Evolutionary conservation across 2,329 filamentous ascomycete genomes (phyloP).

Genomic region (Fonsecaea nubica): DNA sequence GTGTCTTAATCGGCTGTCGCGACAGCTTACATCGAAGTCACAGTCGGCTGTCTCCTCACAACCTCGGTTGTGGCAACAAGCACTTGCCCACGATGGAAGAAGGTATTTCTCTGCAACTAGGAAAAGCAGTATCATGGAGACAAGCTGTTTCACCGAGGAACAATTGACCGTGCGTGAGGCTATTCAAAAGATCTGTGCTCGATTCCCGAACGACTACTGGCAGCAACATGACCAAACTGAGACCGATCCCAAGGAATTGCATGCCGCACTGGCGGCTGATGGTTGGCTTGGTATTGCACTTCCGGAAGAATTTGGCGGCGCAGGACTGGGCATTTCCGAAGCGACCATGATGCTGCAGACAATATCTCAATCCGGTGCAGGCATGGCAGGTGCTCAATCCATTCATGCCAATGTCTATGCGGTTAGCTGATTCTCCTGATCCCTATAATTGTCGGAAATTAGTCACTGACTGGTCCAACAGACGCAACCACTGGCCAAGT

Average conservation of each 20-base stretch:
- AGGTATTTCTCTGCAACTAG: constrained; percentile 30
- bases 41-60: constrained; percentile 8
- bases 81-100: not conserved
- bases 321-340: constrained; percentile 76
- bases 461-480: not conserved
- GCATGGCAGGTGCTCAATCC: constrained; percentile 73
- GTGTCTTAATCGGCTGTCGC: constrained; percentile 10
- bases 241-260: constrained; percentile 75
- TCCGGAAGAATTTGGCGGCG: constrained; percentile 75
- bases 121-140: constrained; percentile 66
- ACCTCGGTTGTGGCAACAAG: constrained; percentile 29
- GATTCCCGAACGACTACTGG: constrained; percentile 79
- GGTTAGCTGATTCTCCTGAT: not conserved
- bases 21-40: constrained; percentile 7
- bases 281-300: constrained; percentile 84
- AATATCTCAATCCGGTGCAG: constrained; percentile 77
- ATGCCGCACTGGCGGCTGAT: constrained; percentile 73
- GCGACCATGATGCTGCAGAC: constrained; percentile 89
- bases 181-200: constrained; percentile 69
- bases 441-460: not conserved
- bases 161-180: constrained; percentile 76
- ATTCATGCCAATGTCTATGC: constrained; percentile 74
- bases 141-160: constrained; percentile 72
- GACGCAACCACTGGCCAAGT: constrained; percentile 59
- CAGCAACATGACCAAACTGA: constrained; percentile 73